Conservation (phyloP, 139 green algal species). For the Astrephomene gubernaculifera region DNA sequence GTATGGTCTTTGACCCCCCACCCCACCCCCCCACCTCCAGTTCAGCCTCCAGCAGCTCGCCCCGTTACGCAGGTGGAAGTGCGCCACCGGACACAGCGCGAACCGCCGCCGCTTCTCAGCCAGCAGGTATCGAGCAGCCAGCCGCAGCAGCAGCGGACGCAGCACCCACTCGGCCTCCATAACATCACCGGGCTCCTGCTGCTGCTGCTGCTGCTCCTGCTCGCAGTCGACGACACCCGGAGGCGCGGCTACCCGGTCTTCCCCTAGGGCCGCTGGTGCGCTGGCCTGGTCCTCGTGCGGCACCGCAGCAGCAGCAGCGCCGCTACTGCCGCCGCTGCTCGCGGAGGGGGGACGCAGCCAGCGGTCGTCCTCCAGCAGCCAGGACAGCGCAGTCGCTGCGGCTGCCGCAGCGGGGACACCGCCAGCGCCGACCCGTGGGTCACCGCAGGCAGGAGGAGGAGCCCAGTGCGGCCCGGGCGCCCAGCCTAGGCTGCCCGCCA, state of each 20-base stretch:
- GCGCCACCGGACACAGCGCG: slow-evolving; percentile 86
- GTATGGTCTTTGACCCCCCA: no score
- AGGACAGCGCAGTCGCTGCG: slow-evolving; percentile 2
- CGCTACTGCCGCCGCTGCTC: no score
- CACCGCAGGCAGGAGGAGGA: no score
- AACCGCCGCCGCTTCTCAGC: slow-evolving; percentile 63
- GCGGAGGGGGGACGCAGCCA: no score
- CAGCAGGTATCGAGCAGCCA: slow-evolving; percentile 74
- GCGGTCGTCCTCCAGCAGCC: slow-evolving; percentile 5
- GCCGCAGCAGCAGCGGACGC: slow-evolving; percentile 63
- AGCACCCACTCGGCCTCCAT: slow-evolving; percentile 16
- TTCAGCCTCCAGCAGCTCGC: slow-evolving; percentile 76
- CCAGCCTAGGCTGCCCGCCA: neutral
- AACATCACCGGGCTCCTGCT: no score
- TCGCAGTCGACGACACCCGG: neutral
- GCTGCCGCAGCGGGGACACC: neutral
- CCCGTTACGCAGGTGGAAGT: slow-evolving; percentile 91
- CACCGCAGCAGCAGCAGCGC: no score
- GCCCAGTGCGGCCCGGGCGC: no score
- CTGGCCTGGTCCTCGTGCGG: no score
- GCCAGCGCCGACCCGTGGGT: no score
- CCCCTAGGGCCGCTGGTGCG: no score
- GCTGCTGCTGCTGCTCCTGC: no score
- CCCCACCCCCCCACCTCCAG: slow-evolving; percentile 65
- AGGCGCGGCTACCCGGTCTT: neutral